Base-by-base conservation (phyloP, 2,329 filamentous ascomycete species). In the Pezicula radicicola region DNA sequence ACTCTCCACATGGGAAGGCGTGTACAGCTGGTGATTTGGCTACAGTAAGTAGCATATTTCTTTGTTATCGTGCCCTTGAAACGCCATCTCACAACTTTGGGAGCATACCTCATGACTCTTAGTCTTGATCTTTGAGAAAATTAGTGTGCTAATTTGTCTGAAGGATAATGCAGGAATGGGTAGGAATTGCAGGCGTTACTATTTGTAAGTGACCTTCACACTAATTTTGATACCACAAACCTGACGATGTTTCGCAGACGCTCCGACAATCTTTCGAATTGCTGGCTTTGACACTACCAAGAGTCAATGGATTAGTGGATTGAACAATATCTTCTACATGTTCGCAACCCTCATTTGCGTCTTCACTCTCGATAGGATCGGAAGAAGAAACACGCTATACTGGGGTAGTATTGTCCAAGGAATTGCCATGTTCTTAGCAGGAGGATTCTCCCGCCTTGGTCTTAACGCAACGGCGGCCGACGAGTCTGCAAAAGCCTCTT, bases 11-110 rank as follows among this genome's bases (percentile, higher is more conserved):
- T 81, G 0, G 86, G 79, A 0, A 76, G 86, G 1, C 80, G 87
- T 6, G 84, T 88, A 0, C 84, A 88, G 60, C 75, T 89, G 2
- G 84, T 86, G 3, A 75, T 89, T 35, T 89, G 85, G 84, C 73
- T 89, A 8, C 84, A 88, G 68, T 21, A 21, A 21, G 21, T 21
- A 21, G 21, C 21, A 21, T 21, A 21, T 21, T 21, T 21, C 21
- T 21, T 21, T 21, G 3, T 21, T 5, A 21, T 21, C 3, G 21
- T 3, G 21, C 21, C 21, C 5, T 21, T 21, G 21, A 3, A 21
- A 5, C n/a, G 21, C 21, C 21, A 3, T 21, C 21, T 21, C 21
- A 21, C 21, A 21, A 21, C 21, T 21, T 21, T 21, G 21, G 5
- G 21, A 21, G 21, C 21, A 21, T 21, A 5, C 21, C 21, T 21